Evolutionary conservation across 2,329 filamentous ascomycete species (phyloP).

Genomic region (Colletotrichum sp.): DNA sequence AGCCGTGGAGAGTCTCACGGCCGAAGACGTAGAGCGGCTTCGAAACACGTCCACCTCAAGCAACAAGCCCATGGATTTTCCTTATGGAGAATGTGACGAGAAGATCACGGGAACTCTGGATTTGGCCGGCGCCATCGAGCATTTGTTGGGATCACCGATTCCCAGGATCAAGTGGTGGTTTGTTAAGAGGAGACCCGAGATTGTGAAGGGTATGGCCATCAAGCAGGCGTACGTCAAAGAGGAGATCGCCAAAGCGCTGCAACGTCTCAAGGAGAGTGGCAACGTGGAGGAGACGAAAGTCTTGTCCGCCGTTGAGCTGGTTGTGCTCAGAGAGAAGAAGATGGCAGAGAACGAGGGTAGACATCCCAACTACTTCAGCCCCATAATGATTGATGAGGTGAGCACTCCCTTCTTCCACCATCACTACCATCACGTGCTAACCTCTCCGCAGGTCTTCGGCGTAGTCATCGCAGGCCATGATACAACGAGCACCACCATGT

Average conservation of each 20-base stretch:
- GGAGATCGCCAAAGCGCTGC: slow-evolving; percentile 11
- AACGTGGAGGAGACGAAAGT: slow-evolving; percentile 8
- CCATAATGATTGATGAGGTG: slow-evolving; percentile 15
- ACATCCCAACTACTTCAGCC: slow-evolving; percentile 9
- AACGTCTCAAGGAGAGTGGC: background rate
- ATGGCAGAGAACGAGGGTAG: slow-evolving; percentile 14
- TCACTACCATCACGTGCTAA: background rate
- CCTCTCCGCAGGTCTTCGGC: slow-evolving; percentile 25
- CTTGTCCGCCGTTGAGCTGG: slow-evolving; percentile 16
- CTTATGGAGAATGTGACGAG: background rate
- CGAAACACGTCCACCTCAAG: background rate
- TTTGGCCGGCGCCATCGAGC: background rate
- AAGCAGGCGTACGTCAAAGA: background rate
- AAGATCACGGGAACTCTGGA: slow-evolving; percentile 8
- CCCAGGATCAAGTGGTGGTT: slow-evolving; percentile 10
- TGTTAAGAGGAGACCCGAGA: background rate
- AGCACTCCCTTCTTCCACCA: background rate
- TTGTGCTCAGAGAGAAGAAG: slow-evolving; percentile 15
- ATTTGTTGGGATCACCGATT: background rate
- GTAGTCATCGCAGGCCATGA: slow-evolving; percentile 35
- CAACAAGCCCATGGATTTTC: background rate
- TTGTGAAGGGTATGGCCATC: background rate
- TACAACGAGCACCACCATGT: slow-evolving; percentile 29
- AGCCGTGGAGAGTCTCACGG: background rate
- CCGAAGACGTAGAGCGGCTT: background rate